Conservation (phyloP, 768 basidiomycete genomes). For the Vararia minispora region DNA sequence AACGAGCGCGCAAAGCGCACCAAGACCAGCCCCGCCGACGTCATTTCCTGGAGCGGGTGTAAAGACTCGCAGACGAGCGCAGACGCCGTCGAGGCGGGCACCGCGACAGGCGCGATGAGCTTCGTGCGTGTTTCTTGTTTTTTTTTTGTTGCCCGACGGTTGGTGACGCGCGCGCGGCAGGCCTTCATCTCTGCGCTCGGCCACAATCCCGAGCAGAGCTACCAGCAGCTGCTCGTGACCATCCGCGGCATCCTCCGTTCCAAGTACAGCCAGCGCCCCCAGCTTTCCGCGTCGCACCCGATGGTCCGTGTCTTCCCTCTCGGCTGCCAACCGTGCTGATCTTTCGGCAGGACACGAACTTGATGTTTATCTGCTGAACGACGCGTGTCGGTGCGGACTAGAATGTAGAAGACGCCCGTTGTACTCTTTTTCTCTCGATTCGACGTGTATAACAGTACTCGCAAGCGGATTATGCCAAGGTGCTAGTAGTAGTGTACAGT, state of each 20-base stretch:
- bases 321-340: background rate
- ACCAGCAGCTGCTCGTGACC: conserved; percentile 47
- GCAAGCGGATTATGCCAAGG: no score
- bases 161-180: conserved; percentile 16
- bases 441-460: no score
- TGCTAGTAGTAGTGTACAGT: no score
- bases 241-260: conserved; percentile 44
- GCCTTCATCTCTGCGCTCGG: conserved; percentile 53
- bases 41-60: conserved; percentile 77
- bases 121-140: conserved; percentile 36
- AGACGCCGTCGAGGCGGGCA: conserved; percentile 62
- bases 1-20: conserved; percentile 36
- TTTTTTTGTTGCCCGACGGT: no score
- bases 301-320: conserved; percentile 30
- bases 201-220: conserved; percentile 46
- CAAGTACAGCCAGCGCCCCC: conserved; percentile 62
- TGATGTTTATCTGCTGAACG: conserved; percentile 22
- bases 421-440: no score
- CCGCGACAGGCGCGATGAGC: conserved; percentile 75
- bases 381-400: no score
- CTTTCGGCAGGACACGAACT: conserved; percentile 18
- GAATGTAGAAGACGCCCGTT: no score
- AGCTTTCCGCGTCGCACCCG: conserved; percentile 61
- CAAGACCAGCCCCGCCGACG: conserved; percentile 83
- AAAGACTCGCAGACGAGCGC: conserved; percentile 81